A percentile compares a stretch with the other conserved stretches of the same genome.
phyloP scores from a whole-genome alignment of 805 yeast species.

The Pichia californica region DNA sequence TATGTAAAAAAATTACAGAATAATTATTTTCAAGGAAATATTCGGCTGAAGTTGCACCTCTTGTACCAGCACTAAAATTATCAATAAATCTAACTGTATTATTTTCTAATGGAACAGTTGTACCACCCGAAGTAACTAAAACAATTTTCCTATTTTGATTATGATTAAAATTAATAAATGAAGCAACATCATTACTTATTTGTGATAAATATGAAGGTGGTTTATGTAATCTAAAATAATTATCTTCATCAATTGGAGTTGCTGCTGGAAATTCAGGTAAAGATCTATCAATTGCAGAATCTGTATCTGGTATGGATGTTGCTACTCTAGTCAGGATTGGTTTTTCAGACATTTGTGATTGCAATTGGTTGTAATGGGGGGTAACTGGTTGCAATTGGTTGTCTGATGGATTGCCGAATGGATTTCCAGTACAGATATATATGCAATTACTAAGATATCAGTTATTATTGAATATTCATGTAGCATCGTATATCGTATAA shows the following conservation, averaged over 20 bases:
- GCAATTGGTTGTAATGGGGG: conserved; percentile 24
- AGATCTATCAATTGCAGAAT: conserved; percentile 71
- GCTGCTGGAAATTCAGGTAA: conserved; percentile 79
- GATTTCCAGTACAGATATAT: too few species aligned
- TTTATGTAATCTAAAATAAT: conserved; percentile 63
- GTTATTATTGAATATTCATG: too few species aligned
- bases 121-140: conserved; percentile 92
- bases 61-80: conserved; percentile 94
- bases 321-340: conserved; percentile 7
- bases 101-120: conserved; percentile 95
- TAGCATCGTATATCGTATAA: too few species aligned
- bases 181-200: conserved; percentile 47
- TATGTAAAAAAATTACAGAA: conserved; percentile 85
- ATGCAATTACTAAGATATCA: too few species aligned
- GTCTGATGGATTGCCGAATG: too few species aligned
- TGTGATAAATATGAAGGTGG: conserved; percentile 71
- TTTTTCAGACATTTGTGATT: background rate
- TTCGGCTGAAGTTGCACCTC: conserved; percentile 96
- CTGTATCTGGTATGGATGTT: conserved; percentile 66
- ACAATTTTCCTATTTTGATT: conserved; percentile 47
- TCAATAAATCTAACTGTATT: conserved; percentile 96
- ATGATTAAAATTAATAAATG: conserved; percentile 56
- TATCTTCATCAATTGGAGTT: conserved; percentile 59
- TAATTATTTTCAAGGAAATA: conserved; percentile 79
- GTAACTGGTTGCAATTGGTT: background rate